A percentile compares a stretch with the other conserved stretches of the same genome.
Conservation (phyloP, 75 land plant genomes). For the Selaginella moellendorffii region DNA sequence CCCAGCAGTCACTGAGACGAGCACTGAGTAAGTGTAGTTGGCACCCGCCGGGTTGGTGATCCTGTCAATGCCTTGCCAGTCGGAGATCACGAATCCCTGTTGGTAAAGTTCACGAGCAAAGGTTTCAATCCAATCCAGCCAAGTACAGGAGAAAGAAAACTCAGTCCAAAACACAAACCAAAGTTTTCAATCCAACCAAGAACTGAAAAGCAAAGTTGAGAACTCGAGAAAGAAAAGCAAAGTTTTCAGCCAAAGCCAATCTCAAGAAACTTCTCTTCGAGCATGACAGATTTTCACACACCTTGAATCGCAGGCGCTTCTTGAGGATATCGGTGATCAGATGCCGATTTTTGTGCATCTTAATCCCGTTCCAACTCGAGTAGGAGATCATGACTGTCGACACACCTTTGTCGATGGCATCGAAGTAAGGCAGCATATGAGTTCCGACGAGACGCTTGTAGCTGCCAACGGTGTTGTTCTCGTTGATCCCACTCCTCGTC, state of each 20-base stretch:
- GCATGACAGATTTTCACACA: no score
- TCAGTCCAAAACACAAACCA: no score
- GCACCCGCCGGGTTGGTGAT: constrained; percentile 34
- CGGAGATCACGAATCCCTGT: constrained; percentile 64
- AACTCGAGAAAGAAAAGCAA: no score
- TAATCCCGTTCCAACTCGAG: constrained; percentile 75
- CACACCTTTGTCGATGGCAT: constrained; percentile 60
- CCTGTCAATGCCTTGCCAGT: constrained; percentile 41
- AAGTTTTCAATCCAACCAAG: no score
- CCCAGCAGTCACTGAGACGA: constrained; percentile 35
- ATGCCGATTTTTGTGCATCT: constrained; percentile 38
- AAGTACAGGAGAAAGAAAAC: no score
- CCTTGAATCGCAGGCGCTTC: constrained; percentile 57
- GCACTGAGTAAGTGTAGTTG: constrained; percentile 34
- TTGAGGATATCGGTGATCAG: constrained; percentile 50
- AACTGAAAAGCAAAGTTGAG: no score
- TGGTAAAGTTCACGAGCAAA: no score
- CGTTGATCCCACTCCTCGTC: constrained; percentile 57
- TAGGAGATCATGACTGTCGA: constrained; percentile 76
- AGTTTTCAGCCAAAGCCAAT: no score
- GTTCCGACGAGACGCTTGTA: constrained; percentile 39
- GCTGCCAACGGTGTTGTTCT: constrained; percentile 37
- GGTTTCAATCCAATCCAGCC: no score
- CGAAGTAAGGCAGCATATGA: constrained; percentile 67
- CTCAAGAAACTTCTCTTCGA: no score